Evolutionary conservation across 2,329 filamentous ascomycete genomes (phyloP).

Genomic region (Neonectria sp.): DNA sequence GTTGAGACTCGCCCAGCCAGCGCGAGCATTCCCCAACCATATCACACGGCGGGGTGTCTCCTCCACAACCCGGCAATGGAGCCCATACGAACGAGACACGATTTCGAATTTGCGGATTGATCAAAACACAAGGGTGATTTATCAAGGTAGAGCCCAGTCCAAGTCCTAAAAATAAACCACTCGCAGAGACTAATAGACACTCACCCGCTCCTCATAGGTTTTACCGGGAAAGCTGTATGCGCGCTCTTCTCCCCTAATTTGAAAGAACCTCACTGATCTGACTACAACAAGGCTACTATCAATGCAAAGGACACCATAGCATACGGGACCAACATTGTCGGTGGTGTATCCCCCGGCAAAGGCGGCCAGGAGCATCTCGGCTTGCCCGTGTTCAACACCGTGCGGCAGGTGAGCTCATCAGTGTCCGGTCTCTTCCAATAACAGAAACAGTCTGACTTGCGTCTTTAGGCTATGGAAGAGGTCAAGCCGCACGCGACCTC

Average conservation of each 20-base stretch:
- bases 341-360: slow-evolving; percentile 57
- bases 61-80: too few relatives aligned
- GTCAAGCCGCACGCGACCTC: slow-evolving; percentile 75
- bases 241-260: neutral
- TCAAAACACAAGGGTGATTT: slow-evolving; percentile 52
- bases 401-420: slow-evolving; percentile 46
- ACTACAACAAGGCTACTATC: slow-evolving; percentile 50
- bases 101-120: slow-evolving; percentile 50
- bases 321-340: slow-evolving; percentile 57
- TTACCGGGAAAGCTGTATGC: slow-evolving; percentile 57
- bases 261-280: neutral
- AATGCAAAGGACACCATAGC: slow-evolving; percentile 57
- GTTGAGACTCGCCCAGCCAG: too few relatives aligned
- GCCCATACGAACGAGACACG: slow-evolving; percentile 32
- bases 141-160: slow-evolving; percentile 47
- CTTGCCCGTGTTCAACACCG: slow-evolving; percentile 55
- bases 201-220: slow-evolving; percentile 45
- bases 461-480: slow-evolving; percentile 49
- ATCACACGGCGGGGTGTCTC: too few relatives aligned
- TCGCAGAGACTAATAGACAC: neutral
- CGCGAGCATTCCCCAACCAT: too few relatives aligned
- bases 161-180: too few relatives aligned
- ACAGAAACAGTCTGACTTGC: neutral
- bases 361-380: slow-evolving; percentile 51
- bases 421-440: too few relatives aligned